Evolutionary conservation across 192 early-diverging fungal genomes (phyloP).

Genomic region (Piromyces sp.): DNA sequence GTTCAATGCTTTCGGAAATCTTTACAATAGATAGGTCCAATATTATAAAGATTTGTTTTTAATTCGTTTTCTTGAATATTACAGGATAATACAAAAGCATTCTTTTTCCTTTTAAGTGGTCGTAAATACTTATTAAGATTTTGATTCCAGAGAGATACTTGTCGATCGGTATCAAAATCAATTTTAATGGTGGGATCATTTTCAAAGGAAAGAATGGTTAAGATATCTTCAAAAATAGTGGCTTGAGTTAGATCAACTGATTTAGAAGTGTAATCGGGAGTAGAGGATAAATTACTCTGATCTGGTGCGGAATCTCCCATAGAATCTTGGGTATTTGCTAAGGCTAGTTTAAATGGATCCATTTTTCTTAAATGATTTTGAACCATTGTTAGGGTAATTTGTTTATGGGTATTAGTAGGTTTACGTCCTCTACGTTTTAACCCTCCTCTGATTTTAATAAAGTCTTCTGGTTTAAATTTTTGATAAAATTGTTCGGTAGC

Average conservation of each 20-base stretch:
- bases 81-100: not conserved
- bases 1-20: not conserved
- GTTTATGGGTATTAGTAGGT: no score
- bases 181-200: not conserved
- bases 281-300: not conserved
- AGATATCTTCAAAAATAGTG: not conserved
- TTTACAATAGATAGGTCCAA: not conserved
- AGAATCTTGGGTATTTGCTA: not conserved
- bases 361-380: not conserved
- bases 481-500: not conserved
- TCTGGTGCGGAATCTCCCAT: not conserved
- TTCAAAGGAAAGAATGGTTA: not conserved
- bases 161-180: not conserved
- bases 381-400: not conserved
- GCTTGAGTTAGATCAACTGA: not conserved
- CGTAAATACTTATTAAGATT: not conserved
- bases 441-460: not conserved
- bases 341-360: not conserved
- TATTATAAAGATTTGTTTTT: not conserved
- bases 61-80: not conserved
- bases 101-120: not conserved
- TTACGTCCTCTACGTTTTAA: not conserved
- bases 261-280: not conserved
- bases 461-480: not conserved
- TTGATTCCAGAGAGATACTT: not conserved